Percentiles rank a stretch among this genome's conserved stretches.
Conservation (phyloP, 2,329 filamentous ascomycete species). For the Piedraia hortae region DNA sequence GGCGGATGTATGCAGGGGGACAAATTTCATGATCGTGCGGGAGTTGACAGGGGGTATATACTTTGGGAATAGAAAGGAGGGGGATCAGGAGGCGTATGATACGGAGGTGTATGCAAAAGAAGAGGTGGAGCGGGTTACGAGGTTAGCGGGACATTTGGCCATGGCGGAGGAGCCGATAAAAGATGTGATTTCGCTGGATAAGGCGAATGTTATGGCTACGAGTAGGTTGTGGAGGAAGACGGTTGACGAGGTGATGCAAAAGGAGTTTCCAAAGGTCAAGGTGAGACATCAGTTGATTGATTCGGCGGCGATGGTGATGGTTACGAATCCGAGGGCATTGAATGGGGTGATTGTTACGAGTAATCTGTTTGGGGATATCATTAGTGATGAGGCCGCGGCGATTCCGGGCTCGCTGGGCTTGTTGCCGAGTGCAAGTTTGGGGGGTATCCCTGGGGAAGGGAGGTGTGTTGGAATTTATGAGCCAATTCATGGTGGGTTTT, state of each 20-base stretch:
- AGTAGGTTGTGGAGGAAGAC: constrained; percentile 72
- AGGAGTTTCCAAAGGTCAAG: constrained; percentile 69
- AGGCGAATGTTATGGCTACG: constrained; percentile 87
- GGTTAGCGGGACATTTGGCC: constrained; percentile 58
- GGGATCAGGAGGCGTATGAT: constrained; percentile 50
- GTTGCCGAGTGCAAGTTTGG: constrained; percentile 64
- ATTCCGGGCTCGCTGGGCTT: constrained; percentile 79
- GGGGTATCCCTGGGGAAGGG: constrained; percentile 55
- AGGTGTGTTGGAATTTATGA: constrained; percentile 89
- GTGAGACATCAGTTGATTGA: constrained; percentile 81
- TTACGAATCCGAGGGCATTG: constrained; percentile 68
- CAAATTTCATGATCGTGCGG: constrained; percentile 77
- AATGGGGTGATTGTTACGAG: constrained; percentile 82
- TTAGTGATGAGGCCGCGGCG: constrained; percentile 80
- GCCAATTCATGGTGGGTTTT: constrained; percentile 59
- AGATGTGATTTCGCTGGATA: constrained; percentile 69
- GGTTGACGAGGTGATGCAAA: constrained; percentile 56
- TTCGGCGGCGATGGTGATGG: constrained; percentile 88
- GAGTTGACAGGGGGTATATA: constrained; percentile 86
- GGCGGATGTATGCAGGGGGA: constrained; percentile 55
- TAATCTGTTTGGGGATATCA: constrained; percentile 91
- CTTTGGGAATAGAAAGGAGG: constrained; percentile 71
- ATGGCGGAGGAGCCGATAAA: constrained; percentile 46
- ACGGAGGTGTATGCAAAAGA: constrained; percentile 60
- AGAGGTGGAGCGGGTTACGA: constrained; percentile 71